Evolutionary conservation across 192 early-diverging fungal genomes (phyloP), one percentile per base, ranked within the genome.

Genomic region (Linnemannia hyalina): DNA sequence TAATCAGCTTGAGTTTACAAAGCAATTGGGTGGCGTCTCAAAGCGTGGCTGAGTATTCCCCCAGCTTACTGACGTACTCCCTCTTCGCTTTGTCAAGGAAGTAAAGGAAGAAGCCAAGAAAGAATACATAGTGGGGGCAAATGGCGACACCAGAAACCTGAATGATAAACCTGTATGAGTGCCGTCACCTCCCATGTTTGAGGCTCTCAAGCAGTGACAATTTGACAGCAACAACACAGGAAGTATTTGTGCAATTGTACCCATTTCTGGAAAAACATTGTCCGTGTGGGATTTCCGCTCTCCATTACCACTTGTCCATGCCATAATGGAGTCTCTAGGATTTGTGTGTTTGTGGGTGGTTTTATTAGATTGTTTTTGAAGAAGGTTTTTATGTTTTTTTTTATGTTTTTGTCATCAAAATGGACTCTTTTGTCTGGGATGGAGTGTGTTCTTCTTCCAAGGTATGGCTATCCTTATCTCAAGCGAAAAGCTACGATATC

Each of bases 291-390:
- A 20, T 16, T 57, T 57, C n/a, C 55, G 23, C 6, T 26, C 22
- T 57, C 9, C 8, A 7, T 46, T 46, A 0, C 44, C 44, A 3
- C 22, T 9, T 57, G 55, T 57, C n/a, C 55, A 57, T 35, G n/a
- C 7, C 55, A 26, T 10, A 4, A 57, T 22, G 6, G 18, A 18
- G 7, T 57, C n/a, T n/a, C 0, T 26, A 57, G 22, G 55, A 26
- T 57, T 4, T 57, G 22, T 26, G 60, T 65, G 29, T 65, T 65
- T 65, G 26, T 65, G 60, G 29, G 13, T 9, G 60, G 60, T 65
- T 65, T 65, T 65, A 65, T 65, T 65, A 65, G 29, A 65, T 32
- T 65, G 60, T 65, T 65, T 65, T 65, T 65, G 60, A 11, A 65
- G 11, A 10, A 26, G 26, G 3, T 29, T 65, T 65, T 32, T 32